A percentile compares a stretch with the other conserved stretches of the same genome.
These are phyloP conservation scores for Carallia pectinifolia DNA, from an alignment of 345 rosid genomes.

Conservation along the genomic window DNA sequence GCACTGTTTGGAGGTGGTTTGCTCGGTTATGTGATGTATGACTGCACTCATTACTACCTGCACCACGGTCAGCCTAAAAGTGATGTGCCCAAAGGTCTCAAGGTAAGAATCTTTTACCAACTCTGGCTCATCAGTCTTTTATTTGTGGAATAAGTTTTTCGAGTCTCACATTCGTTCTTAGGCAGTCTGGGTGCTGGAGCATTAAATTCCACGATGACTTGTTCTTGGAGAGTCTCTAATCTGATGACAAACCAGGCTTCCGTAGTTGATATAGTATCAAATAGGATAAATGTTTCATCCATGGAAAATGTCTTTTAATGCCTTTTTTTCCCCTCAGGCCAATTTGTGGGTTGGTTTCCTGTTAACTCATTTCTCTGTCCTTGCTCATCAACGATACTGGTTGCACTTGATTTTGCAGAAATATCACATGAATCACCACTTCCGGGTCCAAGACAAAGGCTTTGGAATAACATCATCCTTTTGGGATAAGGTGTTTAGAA, in stretches of 20 bases:
- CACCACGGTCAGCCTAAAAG: conserved; percentile 89
- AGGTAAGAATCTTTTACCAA: conserved; percentile 40
- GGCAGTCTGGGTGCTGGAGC: no score
- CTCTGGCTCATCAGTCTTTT: no score
- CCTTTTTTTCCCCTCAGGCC: no score
- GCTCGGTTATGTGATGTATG: conserved; percentile 86
- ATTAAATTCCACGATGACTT: no score
- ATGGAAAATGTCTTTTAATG: no score
- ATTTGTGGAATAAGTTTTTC: no score
- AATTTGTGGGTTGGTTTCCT: neutral
- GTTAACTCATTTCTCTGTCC: neutral
- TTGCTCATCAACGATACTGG: neutral
- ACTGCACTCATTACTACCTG: conserved; percentile 85
- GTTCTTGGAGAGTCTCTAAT: no score
- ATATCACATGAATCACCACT: conserved; percentile 95
- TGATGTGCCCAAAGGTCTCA: conserved; percentile 56
- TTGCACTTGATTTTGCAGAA: conserved; percentile 48
- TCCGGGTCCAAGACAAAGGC: conserved; percentile 77
- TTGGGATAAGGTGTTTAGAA: conserved; percentile 87
- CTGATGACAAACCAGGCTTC: no score
- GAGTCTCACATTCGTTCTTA: no score
- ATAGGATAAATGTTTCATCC: no score
- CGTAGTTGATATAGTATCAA: no score
- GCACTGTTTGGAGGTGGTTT: conserved; percentile 87
- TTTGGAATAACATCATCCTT: conserved; percentile 85